A percentile compares a stretch with the other conserved stretches of the same genome.
Evolutionary conservation across 228 moss, liverwort and hornwort genomes (phyloP).

Genomic region (Sphagnum magellanicum): DNA sequence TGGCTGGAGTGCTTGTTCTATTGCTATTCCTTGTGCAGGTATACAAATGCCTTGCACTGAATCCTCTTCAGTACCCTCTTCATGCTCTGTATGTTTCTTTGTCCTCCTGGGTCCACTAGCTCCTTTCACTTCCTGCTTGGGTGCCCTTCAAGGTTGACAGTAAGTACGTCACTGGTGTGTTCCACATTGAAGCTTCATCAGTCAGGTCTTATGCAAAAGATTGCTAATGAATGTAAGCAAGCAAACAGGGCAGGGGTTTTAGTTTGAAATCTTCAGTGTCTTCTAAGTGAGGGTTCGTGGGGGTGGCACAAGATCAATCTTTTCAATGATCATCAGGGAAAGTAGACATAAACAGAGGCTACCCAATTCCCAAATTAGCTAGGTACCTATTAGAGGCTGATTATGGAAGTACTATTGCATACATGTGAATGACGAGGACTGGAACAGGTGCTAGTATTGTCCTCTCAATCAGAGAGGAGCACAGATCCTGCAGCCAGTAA

Average conservation of each 20-base stretch:
- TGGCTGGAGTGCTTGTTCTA: conserved; percentile 47
- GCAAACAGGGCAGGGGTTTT: too few relatives aligned
- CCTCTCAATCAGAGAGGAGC: conserved; percentile 50
- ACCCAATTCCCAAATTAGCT: too few relatives aligned
- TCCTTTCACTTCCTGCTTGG: neutral
- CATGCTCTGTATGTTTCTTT: neutral
- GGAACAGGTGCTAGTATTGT: conserved; percentile 46
- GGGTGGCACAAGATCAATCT: too few relatives aligned
- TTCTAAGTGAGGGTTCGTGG: too few relatives aligned
- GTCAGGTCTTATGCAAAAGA: neutral
- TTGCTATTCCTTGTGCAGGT: conserved; percentile 47
- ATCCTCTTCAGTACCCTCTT: neutral
- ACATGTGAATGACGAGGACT: too few relatives aligned
- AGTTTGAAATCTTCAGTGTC: too few relatives aligned
- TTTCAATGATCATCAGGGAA: too few relatives aligned
- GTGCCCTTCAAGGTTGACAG: neutral
- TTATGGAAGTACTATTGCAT: too few relatives aligned
- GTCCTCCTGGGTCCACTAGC: neutral
- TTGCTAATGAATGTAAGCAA: neutral
- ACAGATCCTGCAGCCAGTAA: conserved; percentile 29
- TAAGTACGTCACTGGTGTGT: conserved; percentile 3
- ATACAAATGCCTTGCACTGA: neutral
- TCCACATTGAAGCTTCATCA: neutral
- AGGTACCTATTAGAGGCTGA: too few relatives aligned
- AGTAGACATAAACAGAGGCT: too few relatives aligned